Conservation (phyloP, 306 rosid species). For the Inga leiocalycina region DNA sequence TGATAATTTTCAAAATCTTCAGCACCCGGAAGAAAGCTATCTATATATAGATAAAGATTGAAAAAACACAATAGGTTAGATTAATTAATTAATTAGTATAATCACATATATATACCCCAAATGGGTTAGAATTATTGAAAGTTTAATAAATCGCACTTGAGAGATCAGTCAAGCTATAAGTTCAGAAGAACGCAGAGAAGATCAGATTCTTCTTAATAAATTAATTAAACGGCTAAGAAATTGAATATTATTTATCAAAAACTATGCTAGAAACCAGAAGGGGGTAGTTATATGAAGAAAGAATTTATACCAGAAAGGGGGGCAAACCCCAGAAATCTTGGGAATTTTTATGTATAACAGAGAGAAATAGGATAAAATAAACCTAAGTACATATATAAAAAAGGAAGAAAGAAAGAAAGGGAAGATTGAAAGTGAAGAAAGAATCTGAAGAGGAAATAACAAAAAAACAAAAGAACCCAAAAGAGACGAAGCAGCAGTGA, state of each 20-base stretch:
- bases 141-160: neutral
- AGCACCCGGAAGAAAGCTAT: neutral
- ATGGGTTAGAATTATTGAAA: no score
- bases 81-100: no score
- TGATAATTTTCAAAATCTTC: neutral
- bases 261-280: neutral
- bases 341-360: neutral
- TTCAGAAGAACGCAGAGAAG: neutral
- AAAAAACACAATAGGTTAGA: neutral
- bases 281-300: neutral
- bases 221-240: neutral
- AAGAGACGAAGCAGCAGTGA: neutral
- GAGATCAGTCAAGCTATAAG: neutral
- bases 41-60: no score
- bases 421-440: neutral
- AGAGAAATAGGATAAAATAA: neutral
- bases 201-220: neutral
- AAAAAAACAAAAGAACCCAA: neutral
- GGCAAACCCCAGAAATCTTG: neutral
- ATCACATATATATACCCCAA: no score
- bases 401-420: neutral
- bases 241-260: neutral
- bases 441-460: neutral
- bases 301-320: neutral
- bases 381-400: neutral